phyloP scores from a whole-genome alignment of 116 monocot species.

The Posidonia oceanica region DNA sequence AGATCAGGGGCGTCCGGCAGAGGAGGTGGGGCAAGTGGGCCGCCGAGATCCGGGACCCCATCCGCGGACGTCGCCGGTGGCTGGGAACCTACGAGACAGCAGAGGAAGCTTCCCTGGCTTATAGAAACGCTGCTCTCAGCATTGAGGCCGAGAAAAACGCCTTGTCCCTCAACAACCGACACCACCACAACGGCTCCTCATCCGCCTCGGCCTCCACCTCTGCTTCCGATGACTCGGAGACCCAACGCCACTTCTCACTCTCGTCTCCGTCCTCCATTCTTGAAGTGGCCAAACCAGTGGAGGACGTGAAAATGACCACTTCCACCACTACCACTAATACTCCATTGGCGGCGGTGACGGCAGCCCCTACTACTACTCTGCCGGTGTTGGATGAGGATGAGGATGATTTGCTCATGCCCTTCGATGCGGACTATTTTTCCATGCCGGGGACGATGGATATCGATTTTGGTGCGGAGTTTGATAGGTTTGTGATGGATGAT shows the following conservation, averaged over 20 bases:
- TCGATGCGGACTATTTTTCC: background rate
- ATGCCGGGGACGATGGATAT: background rate
- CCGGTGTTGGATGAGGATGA: background rate
- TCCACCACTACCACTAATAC: no score
- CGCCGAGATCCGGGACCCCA: conserved; percentile 24
- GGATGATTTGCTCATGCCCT: background rate
- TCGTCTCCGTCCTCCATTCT: conserved; percentile 22
- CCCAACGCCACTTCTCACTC: background rate
- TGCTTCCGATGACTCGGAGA: background rate
- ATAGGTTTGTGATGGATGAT: background rate
- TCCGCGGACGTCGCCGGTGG: conserved; percentile 13
- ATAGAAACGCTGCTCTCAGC: conserved; percentile 2
- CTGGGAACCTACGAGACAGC: conserved; percentile 23
- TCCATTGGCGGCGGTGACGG: background rate
- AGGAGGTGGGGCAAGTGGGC: conserved; percentile 29
- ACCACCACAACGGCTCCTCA: background rate
- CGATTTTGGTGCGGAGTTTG: conserved; percentile 2
- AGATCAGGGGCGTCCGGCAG: conserved; percentile 19
- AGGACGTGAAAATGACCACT: background rate
- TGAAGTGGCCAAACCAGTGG: background rate
- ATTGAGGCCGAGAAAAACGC: conserved; percentile 15
- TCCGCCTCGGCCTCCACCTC: background rate
- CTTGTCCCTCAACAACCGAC: background rate
- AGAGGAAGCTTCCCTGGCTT: conserved; percentile 19
- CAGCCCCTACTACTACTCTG: background rate